Conservation (phyloP, 1,284 basidiomycete genomes). For the Coniferiporia sulphurascens region DNA sequence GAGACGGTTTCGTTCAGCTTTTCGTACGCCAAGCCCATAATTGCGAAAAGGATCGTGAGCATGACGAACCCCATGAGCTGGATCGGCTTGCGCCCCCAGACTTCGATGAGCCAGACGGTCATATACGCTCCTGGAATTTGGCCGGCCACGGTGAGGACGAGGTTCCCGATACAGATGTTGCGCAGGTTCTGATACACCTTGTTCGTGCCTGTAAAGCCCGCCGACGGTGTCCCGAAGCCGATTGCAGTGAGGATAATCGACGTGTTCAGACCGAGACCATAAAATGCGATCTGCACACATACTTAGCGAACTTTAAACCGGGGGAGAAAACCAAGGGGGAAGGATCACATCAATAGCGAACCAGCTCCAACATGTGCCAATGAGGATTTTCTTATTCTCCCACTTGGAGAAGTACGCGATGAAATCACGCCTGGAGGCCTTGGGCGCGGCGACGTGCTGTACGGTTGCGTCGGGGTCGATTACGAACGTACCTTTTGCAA, state of each 20-base stretch:
- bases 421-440: conserved; percentile 64
- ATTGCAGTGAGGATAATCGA: conserved; percentile 37
- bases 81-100: conserved; percentile 47
- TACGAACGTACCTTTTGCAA: conserved; percentile 48
- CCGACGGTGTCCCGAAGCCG: conserved; percentile 22
- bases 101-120: conserved; percentile 45
- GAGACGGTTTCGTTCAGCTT: conserved; percentile 40
- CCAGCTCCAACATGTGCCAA: conserved; percentile 67
- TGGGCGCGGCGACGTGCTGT: conserved; percentile 59
- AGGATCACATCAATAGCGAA: conserved; percentile 66
- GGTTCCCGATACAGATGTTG: conserved; percentile 31
- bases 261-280: conserved; percentile 59
- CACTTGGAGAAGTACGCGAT: conserved; percentile 52
- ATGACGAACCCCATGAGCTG: conserved; percentile 57
- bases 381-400: conserved; percentile 60
- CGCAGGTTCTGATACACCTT: conserved; percentile 29
- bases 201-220: conserved; percentile 19
- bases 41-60: conserved; percentile 47
- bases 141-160: conserved; percentile 47
- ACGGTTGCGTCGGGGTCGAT: conserved; percentile 53
- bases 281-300: conserved; percentile 42
- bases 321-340: too few species aligned
- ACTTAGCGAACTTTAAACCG: conserved; percentile 25
- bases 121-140: conserved; percentile 49
- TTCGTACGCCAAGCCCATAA: conserved; percentile 54